Conservation (phyloP, 345 rosid genomes). For the Citrus maxima region DNA sequence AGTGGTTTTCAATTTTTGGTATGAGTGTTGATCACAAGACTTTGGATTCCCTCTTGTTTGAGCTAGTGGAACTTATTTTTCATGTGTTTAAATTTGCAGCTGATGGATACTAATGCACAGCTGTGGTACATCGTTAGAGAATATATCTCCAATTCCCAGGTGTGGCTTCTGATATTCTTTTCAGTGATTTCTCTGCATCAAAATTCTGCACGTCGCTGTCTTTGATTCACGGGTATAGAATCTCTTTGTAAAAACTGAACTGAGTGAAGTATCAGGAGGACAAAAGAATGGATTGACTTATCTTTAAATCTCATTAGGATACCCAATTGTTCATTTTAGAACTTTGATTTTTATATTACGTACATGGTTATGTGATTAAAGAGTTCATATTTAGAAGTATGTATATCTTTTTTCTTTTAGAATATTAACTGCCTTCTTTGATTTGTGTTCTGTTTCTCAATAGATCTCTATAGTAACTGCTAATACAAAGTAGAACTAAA, state of each 20-base stretch:
- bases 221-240: not conserved
- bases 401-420: not conserved
- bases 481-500: not conserved
- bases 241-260: not conserved
- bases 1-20: slow-evolving; percentile 99
- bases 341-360: not conserved
- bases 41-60: slow-evolving; percentile 17
- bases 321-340: not conserved
- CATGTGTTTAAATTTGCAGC: slow-evolving; percentile 42
- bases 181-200: slow-evolving; percentile 7
- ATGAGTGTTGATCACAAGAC: slow-evolving; percentile 29
- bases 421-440: not conserved
- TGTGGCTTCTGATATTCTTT: slow-evolving; percentile 30
- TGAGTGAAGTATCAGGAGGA: not conserved
- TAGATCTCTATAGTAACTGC: not conserved
- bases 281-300: not conserved
- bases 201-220: not conserved
- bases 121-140: slow-evolving; percentile 97
- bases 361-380: not conserved
- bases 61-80: slow-evolving; percentile 20
- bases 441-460: not conserved
- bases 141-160: slow-evolving; percentile 93
- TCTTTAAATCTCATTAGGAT: not conserved
- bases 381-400: not conserved
- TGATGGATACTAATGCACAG: slow-evolving; percentile 98